Percentiles rank a stretch among this genome's conserved stretches.
Evolutionary conservation across 768 basidiomycete genomes (phyloP).

Genomic region (Leccinum sublutescens): DNA sequence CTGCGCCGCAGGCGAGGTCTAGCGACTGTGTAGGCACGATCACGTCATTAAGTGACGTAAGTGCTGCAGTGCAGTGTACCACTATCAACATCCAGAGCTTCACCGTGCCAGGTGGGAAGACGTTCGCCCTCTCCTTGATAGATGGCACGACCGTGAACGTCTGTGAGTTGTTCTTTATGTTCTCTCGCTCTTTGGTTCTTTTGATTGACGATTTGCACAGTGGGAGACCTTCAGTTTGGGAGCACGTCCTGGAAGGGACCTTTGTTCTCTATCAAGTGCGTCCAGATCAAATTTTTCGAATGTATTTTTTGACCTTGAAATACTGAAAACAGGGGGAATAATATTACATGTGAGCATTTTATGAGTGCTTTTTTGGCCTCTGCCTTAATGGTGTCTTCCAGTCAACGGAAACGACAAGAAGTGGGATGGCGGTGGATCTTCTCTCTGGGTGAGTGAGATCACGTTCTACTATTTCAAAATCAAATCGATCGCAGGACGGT

Average conservation of each 20-base stretch:
- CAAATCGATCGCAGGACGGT: slow-evolving; percentile 25
- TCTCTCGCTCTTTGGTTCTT: neutral
- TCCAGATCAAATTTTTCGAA: neutral
- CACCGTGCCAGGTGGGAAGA: slow-evolving; percentile 54
- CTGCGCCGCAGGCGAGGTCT: slow-evolving; percentile 15
- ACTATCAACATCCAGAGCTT: slow-evolving; percentile 57
- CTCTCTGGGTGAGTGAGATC: slow-evolving; percentile 38
- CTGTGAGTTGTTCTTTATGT: slow-evolving; percentile 35
- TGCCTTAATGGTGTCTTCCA: slow-evolving; percentile 1
- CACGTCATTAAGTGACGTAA: slow-evolving; percentile 49
- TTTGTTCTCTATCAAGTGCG: slow-evolving; percentile 50
- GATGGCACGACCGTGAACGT: slow-evolving; percentile 57
- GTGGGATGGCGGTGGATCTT: slow-evolving; percentile 44
- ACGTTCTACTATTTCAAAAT: neutral
- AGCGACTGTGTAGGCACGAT: slow-evolving; percentile 50
- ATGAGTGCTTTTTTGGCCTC: neutral
- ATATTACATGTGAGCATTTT: slow-evolving; percentile 45
- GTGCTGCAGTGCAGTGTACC: slow-evolving; percentile 51
- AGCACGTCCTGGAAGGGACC: slow-evolving; percentile 52
- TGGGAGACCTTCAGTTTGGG: slow-evolving; percentile 58
- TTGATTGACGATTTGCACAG: slow-evolving; percentile 28
- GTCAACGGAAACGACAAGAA: slow-evolving; percentile 41
- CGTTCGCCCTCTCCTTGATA: slow-evolving; percentile 45
- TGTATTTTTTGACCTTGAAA: neutral
- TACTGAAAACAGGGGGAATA: slow-evolving; percentile 38